A percentile compares a stretch with the other conserved stretches of the same genome.
Conservation (phyloP, 2,329 filamentous ascomycete genomes). For the Fusarium sp. region DNA sequence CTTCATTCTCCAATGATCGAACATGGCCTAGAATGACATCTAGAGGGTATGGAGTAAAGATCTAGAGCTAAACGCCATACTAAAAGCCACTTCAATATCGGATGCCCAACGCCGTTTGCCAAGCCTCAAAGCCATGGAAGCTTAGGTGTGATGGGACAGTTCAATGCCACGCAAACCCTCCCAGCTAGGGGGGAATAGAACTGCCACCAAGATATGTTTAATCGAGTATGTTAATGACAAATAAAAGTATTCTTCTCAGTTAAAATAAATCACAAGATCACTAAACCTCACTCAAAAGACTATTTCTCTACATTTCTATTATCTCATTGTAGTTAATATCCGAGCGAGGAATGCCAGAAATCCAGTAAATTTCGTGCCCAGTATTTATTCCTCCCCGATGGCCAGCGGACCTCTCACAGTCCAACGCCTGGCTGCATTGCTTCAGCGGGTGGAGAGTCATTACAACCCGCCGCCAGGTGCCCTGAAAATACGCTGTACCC, state of each 20-base stretch:
- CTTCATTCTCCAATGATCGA: slow-evolving; percentile 4
- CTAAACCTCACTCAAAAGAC: no score
- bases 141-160: slow-evolving; percentile 13
- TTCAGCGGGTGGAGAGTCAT: slow-evolving; percentile 36
- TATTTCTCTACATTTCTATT: no score
- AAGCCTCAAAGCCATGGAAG: slow-evolving; percentile 34
- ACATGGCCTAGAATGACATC: neutral
- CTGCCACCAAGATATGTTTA: no score
- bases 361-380: no score
- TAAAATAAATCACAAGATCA: no score
- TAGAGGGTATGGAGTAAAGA: neutral
- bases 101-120: slow-evolving; percentile 36
- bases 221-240: no score
- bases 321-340: no score
- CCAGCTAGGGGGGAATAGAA: neutral
- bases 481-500: slow-evolving; percentile 32
- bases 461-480: slow-evolving; percentile 23
- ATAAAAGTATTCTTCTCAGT: no score
- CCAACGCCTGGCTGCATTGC: slow-evolving; percentile 11
- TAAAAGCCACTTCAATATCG: slow-evolving; percentile 30
- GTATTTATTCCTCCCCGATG: no score
- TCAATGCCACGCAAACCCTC: slow-evolving; percentile 38
- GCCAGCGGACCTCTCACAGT: slow-evolving; percentile 17
- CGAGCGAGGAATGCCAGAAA: no score
- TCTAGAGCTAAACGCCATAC: slow-evolving; percentile 19